Evolutionary conservation across 306 rosid genomes (phyloP), one percentile per base, ranked within the genome.

Genomic region (Vigna radiata): DNA sequence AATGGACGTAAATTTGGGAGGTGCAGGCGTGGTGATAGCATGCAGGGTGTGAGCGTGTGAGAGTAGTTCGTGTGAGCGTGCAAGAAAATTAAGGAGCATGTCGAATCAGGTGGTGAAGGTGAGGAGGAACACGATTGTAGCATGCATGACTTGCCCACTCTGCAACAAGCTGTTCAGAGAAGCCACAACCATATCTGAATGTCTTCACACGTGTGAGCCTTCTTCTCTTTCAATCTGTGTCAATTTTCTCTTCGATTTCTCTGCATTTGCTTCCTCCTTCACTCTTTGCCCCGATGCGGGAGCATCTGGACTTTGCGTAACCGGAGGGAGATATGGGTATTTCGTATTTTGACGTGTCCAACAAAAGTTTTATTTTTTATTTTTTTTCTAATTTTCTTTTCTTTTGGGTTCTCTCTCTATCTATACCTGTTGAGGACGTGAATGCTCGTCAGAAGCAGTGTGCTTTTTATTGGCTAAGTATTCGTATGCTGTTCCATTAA

Each of bases 131-230:
- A 68, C 86, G 84, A 84, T 95, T 87, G 83, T 31, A 64, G 89
- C 92, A 88, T 92, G 99, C 99, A 90, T 95, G 91, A 95, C 94
- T 74, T 95, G 99, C 76, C 92, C 96, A 18, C 92, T 95, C 16
- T 95, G 97, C 77, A 50, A 89, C 59, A 88, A 90, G 70, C 73
- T 95, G 50, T 90, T 87, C 81, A 87, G 72, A 47, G 97, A 95
- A 70, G 97, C 99, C 60, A 95, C 99, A 37, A 92, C 99, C 70
- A 91, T 95, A 75, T 87, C 97, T 41, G 97, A 92, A 87, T 95
- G 99, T 59, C 99, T 95, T 71, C 99, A 95, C 80, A 95, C 99
- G 83, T 92, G 99, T 95, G 76, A 92, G 97, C 69, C 44, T 17
- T 58, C 76, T 63, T 31, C n/a, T 36, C 37, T 31, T 77, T 41